Conservation (phyloP, 2,329 filamentous ascomycete species). For the Botrytis paeoniae region DNA sequence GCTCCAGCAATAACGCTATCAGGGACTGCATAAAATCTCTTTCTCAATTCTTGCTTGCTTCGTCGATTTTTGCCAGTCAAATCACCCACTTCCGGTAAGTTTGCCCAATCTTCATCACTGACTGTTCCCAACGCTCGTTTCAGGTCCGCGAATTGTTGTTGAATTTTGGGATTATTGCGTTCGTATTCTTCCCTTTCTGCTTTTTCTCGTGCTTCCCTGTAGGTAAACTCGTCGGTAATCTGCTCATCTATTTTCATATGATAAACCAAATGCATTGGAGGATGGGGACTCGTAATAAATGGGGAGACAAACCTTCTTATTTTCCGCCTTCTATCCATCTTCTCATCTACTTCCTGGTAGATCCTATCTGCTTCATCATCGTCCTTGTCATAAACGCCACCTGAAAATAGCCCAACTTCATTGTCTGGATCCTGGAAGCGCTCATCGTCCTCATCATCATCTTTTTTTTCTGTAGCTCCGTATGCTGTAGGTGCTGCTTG, state of each 20-base stretch:
- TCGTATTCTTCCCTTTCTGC: constrained; percentile 94
- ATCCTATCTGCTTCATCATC: constrained; percentile 97
- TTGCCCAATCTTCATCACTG: constrained; percentile 95
- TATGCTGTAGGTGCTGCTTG: constrained; percentile 69
- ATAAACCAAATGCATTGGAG: constrained; percentile 61
- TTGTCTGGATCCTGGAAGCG: constrained; percentile 96
- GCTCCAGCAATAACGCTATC: constrained; percentile 92
- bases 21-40: constrained; percentile 92
- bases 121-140: constrained; percentile 87
- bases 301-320: constrained; percentile 71
- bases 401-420: constrained; percentile 91
- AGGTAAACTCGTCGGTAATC: constrained; percentile 70
- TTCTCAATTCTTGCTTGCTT: constrained; percentile 75
- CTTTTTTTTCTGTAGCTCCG: constrained; percentile 54
- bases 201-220: constrained; percentile 90
- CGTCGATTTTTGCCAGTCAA: constrained; percentile 91
- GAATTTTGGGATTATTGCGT: constrained; percentile 95
- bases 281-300: constrained; percentile 29
- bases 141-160: constrained; percentile 94
- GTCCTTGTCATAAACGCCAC: constrained; percentile 93
- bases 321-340: constrained; percentile 88
- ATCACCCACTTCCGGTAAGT: constrained; percentile 91
- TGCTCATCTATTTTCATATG: constrained; percentile 64
- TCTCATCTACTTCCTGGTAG: constrained; percentile 93
- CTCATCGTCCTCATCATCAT: constrained; percentile 71